Evolutionary conservation across 345 rosid genomes (phyloP), one percentile per base, ranked within the genome.

Genomic region (Aquilaria yunnanensis): DNA sequence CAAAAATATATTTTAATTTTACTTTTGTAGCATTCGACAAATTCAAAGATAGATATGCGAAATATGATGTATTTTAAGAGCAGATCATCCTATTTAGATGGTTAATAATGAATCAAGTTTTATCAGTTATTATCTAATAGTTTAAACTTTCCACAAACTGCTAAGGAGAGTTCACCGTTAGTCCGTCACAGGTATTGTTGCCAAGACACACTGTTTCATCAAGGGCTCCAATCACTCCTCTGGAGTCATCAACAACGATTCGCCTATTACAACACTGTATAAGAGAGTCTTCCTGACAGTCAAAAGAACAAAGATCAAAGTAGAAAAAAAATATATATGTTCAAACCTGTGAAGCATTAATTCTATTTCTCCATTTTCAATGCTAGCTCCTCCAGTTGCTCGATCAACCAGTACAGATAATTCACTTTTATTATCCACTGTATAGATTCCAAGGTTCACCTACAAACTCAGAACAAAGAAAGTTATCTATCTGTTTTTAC

Each of bases 371-470:
- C 93, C 96, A 60, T 89, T 90, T 46, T 65, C 51, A 29, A 86
- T 80, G 72, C 93, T 89, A 59, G 83, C 77, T 69, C 92, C 90
- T 30, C 96, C 96, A 2, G 78, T 64, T 7, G 96, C 85, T 55
- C 93, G 83, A 69, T 86, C 96, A 62, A 89, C 89, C 80, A 86
- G 74, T 61, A 85, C 85, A 2, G 96, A 85, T 66, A 88, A 67
- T 64, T 89, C 96, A 14, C 72, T 47, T 72, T 77, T 78, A 59
- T 75, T 56, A 62, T 89, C 90, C 64, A 1, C 68, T 32, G 61
- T 71, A 75, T 53, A 89, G 54, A 86, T 79, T 49, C 89, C 89
- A 55, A 89, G 93, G 74, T 75, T 89, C 53, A 89, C 74, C 96
- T 86, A 82, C 48, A 65, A 33, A 66, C 13, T n/a, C 16, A 49